Evolutionary conservation across 2,329 filamentous ascomycete species (phyloP).

Genomic region (Davidsoniella eucalypti): DNA sequence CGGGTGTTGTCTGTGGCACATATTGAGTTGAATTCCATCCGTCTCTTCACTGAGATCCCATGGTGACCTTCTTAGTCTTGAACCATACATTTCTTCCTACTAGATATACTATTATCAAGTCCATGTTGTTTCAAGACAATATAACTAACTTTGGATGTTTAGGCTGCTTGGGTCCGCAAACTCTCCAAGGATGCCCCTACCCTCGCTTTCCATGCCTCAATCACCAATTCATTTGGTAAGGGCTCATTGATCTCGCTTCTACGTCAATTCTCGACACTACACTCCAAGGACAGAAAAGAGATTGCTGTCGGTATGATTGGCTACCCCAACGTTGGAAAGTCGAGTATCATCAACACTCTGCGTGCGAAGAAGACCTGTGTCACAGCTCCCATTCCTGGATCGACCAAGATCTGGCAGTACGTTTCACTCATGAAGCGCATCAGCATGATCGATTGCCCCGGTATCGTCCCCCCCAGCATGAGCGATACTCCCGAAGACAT

Average conservation of each 20-base stretch:
- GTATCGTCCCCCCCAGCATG: constrained; percentile 80
- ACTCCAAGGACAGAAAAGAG: constrained; percentile 71
- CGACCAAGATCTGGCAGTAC: constrained; percentile 93
- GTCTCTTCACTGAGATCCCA: constrained; percentile 34
- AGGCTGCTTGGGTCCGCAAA: constrained; percentile 86
- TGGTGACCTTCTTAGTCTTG: constrained; percentile 98
- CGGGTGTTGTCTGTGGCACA: constrained; percentile 61
- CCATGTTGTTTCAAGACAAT: constrained; percentile 12
- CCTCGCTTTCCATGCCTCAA: constrained; percentile 81
- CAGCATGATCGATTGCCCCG: constrained; percentile 82
- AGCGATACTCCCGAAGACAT: constrained; percentile 77
- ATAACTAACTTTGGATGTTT: constrained; percentile 14
- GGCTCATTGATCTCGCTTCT: constrained; percentile 84
- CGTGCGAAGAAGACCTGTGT: constrained; percentile 88
- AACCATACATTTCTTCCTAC: constrained; percentile 52
- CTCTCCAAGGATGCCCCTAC: constrained; percentile 87
- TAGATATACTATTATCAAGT: not conserved
- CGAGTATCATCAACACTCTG: constrained; percentile 90
- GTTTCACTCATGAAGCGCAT: constrained; percentile 91
- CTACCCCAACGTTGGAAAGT: constrained; percentile 80
- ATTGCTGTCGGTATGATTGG: constrained; percentile 77
- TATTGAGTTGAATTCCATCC: constrained; percentile 93
- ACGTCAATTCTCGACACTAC: constrained; percentile 79
- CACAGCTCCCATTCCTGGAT: constrained; percentile 74
- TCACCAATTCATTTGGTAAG: constrained; percentile 95